These are phyloP conservation scores for Aspergillus homomorphus DNA, from an alignment of 495 filamentous ascomycete species.

Conservation along the genomic window DNA sequence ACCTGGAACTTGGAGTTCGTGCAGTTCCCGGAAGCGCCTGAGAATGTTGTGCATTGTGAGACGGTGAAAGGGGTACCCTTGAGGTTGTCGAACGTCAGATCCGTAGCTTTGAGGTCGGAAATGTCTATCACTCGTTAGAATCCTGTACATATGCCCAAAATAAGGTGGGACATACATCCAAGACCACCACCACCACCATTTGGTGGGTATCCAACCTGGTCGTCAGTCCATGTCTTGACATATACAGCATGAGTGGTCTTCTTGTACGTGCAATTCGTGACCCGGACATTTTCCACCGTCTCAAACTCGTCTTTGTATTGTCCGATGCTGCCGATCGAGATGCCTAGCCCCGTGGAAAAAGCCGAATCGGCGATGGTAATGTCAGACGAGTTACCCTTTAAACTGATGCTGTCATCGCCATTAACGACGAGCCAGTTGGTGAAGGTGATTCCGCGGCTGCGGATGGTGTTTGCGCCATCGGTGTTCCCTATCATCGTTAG, in stretches of 20 bases:
- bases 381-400: constrained; percentile 40
- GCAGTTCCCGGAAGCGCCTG: constrained; percentile 32
- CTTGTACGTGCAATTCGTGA: constrained; percentile 29
- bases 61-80: constrained; percentile 32
- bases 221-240: constrained; percentile 45
- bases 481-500: constrained; percentile 31
- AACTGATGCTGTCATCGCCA: constrained; percentile 36
- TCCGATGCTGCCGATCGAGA: constrained; percentile 47
- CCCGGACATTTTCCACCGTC: constrained; percentile 36
- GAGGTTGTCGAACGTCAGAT: constrained; percentile 24
- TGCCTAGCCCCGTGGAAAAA: constrained; percentile 30
- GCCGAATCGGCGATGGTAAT: constrained; percentile 34
- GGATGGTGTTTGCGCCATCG: constrained; percentile 38
- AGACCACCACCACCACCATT: constrained; percentile 49
- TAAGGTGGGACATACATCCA: constrained; percentile 28
- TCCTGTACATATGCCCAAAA: neutral
- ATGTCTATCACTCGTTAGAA: constrained; percentile 11
- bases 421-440: constrained; percentile 35
- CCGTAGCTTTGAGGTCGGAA: constrained; percentile 25
- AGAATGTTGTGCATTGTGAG: constrained; percentile 41
- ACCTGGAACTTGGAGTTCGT: constrained; percentile 39
- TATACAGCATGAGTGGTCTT: constrained; percentile 42
- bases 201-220: constrained; percentile 43
- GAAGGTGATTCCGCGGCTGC: constrained; percentile 30
- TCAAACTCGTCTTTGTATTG: constrained; percentile 40